Evolutionary conservation across 2,329 filamentous ascomycete species (phyloP).

Genomic region (Penicillium oxalicum): DNA sequence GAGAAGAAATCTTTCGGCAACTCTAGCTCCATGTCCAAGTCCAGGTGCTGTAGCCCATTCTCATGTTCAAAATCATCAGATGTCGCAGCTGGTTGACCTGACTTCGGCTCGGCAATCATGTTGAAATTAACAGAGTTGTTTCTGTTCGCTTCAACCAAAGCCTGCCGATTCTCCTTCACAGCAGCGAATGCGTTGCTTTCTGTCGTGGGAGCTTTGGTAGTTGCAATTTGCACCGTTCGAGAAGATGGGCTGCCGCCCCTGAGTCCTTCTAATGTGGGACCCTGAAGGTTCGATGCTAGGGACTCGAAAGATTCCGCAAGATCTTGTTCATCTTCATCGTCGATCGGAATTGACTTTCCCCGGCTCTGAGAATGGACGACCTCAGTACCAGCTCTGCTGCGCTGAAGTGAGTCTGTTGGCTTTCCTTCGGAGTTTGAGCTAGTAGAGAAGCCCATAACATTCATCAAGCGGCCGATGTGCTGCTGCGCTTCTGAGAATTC

Average conservation of each 20-base stretch:
- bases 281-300: conserved; percentile 12
- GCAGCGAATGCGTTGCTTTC: background rate
- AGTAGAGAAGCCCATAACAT: conserved; percentile 33
- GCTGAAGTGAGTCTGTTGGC: conserved; percentile 10
- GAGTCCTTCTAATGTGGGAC: conserved; percentile 26
- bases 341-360: conserved; percentile 13
- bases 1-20: conserved; percentile 34
- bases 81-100: conserved; percentile 3
- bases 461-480: conserved; percentile 35
- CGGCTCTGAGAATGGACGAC: conserved; percentile 6
- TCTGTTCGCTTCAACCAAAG: conserved; percentile 20
- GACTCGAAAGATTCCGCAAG: conserved; percentile 20
- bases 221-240: background rate
- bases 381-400: conserved; percentile 7
- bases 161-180: conserved; percentile 12
- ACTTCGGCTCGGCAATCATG: conserved; percentile 7
- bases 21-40: conserved; percentile 31
- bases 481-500: conserved; percentile 38
- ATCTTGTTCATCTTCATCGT: conserved; percentile 15
- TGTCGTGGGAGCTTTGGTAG: conserved; percentile 1
- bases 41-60: conserved; percentile 23
- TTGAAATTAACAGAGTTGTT: conserved; percentile 26
- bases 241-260: conserved; percentile 11
- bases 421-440: conserved; percentile 13
- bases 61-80: conserved; percentile 12